Percentiles rank a stretch among this genome's conserved stretches.
These are phyloP conservation scores for Heteromeles arbutifolia DNA, from an alignment of 306 rosid species.

Conservation along the genomic window DNA sequence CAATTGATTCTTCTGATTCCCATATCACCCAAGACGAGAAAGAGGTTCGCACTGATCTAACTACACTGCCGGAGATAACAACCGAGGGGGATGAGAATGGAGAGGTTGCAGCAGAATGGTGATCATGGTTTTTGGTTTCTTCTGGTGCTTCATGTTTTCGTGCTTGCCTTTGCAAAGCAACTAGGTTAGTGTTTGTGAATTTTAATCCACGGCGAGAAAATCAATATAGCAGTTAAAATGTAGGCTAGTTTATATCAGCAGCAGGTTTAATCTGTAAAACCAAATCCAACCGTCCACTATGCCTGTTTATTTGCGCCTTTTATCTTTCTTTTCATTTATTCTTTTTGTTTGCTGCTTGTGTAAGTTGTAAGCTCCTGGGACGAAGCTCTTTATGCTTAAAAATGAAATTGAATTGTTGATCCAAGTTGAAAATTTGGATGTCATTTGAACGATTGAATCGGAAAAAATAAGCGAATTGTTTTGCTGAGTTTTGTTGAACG, in stretches of 20 bases:
- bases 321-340: background rate
- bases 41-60: conserved; percentile 54
- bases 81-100: conserved; percentile 45
- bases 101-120: conserved; percentile 59
- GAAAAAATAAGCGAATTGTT: background rate
- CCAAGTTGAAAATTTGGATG: background rate
- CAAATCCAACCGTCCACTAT: conserved; percentile 23
- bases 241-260: conserved; percentile 33
- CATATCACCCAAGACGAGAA: conserved; percentile 32
- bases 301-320: background rate
- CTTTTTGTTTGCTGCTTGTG: background rate
- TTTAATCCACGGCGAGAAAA: conserved; percentile 25
- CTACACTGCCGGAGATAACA: conserved; percentile 55
- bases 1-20: conserved; percentile 59
- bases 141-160: conserved; percentile 16
- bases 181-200: conserved; percentile 21
- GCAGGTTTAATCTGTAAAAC: conserved; percentile 36
- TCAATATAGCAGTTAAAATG: conserved; percentile 23
- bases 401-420: background rate
- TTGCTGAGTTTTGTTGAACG: background rate
- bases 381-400: background rate
- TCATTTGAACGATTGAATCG: conserved; percentile 1
- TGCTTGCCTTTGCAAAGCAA: conserved; percentile 9
- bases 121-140: conserved; percentile 3
- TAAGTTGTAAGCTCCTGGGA: background rate